Evolutionary conservation across 306 rosid genomes (phyloP).

Genomic region (Cicer pinnatifidum): DNA sequence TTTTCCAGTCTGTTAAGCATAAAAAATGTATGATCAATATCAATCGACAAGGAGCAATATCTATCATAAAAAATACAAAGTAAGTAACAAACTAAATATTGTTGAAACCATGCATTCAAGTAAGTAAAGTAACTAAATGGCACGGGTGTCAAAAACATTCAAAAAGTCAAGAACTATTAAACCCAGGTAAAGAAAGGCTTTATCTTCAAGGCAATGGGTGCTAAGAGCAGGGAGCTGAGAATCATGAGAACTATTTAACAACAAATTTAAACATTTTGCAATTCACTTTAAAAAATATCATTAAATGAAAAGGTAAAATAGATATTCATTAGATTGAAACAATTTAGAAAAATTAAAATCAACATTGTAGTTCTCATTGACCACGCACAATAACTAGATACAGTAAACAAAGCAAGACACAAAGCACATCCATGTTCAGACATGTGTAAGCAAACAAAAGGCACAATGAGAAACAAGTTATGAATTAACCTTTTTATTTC

Average conservation of each 20-base stretch:
- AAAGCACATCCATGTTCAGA: neutral
- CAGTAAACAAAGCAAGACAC: slow-evolving; percentile 12
- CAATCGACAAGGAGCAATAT: slow-evolving; percentile 15
- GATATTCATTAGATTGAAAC: neutral
- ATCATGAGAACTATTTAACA: no score
- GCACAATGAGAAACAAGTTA: neutral
- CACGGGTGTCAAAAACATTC: neutral
- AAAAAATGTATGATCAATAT: neutral
- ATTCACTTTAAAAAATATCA: neutral
- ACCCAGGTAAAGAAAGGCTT: neutral
- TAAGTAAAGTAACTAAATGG: neutral
- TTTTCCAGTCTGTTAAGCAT: slow-evolving; percentile 68
- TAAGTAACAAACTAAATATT: neutral
- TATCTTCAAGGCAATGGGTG: neutral
- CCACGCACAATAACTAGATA: neutral
- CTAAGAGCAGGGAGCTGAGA: neutral
- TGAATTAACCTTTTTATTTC: slow-evolving; percentile 71
- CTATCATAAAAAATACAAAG: neutral
- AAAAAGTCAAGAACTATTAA: neutral
- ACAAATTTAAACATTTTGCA: slow-evolving; percentile 6
- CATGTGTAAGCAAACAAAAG: neutral
- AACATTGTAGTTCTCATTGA: neutral
- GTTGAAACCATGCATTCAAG: neutral
- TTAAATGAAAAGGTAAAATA: neutral
- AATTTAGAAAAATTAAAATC: neutral